Evolutionary conservation across 1,139 yeast species (phyloP).

Genomic region (Waltiozyma sp.): DNA sequence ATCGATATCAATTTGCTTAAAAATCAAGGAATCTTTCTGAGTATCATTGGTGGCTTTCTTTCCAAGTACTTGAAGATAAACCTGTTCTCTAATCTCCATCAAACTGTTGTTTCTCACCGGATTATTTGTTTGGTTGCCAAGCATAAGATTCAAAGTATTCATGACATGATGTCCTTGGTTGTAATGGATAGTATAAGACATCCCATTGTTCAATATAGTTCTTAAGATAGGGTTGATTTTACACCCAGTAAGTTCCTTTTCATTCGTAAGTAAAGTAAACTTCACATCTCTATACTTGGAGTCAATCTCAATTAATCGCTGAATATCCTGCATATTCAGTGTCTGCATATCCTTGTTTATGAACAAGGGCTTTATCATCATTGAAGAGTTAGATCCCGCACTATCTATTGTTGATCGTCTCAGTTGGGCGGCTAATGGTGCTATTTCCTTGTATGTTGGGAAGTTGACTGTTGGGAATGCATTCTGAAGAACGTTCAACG

Average conservation of each 20-base stretch:
- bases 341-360: constrained; percentile 8
- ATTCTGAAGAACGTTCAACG: neutral
- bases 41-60: neutral
- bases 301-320: constrained; percentile 7
- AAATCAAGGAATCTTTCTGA: neutral
- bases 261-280: constrained; percentile 10
- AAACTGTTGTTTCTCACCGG: neutral
- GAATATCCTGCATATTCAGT: constrained; percentile 9
- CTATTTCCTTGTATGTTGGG: constrained; percentile 1
- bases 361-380: constrained; percentile 3
- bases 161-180: constrained; percentile 7
- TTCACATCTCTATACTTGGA: constrained; percentile 2
- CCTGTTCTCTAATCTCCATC: neutral
- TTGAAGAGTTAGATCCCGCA: neutral
- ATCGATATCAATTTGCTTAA: constrained; percentile 1
- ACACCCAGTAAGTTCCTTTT: constrained; percentile 1
- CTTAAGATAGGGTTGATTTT: constrained; percentile 8
- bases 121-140: neutral
- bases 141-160: neutral
- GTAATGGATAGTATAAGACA: constrained; percentile 9
- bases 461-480: neutral
- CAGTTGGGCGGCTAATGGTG: neutral
- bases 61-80: constrained; percentile 1
- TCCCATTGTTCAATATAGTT: constrained; percentile 12
- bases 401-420: neutral